Evolutionary conservation across 768 basidiomycete species (phyloP).

Genomic region (Hypsizygus marmoreus): DNA sequence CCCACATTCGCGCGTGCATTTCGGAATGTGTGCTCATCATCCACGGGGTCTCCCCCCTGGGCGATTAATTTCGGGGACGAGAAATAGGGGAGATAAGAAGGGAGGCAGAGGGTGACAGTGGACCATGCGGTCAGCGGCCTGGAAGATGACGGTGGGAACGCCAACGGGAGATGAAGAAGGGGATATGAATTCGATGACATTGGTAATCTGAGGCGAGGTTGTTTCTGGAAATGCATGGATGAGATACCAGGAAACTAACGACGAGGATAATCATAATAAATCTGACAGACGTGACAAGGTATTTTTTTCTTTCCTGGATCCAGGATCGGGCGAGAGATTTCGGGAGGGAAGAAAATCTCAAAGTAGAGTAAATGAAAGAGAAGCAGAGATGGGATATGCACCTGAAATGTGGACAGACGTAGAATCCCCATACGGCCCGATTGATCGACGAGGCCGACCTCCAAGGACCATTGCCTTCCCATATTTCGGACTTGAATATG

Average conservation of each 20-base stretch:
- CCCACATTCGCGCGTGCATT: constrained; percentile 18
- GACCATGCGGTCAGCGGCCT: constrained; percentile 70
- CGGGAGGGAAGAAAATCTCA: constrained; percentile 5
- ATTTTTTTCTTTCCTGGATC: no score
- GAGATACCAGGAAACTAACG: background rate
- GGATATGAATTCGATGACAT: constrained; percentile 40
- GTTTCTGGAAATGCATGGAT: constrained; percentile 42
- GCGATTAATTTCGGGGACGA: constrained; percentile 43
- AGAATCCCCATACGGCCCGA: constrained; percentile 58
- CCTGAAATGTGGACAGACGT: constrained; percentile 82
- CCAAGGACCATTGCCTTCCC: constrained; percentile 71
- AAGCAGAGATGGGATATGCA: constrained; percentile 29
- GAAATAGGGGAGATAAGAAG: constrained; percentile 63
- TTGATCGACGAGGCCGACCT: constrained; percentile 73
- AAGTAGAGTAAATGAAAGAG: constrained; percentile 1
- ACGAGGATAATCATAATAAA: background rate
- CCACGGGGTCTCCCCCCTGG: constrained; percentile 22
- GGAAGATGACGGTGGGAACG: constrained; percentile 58
- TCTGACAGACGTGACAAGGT: no score
- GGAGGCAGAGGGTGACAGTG: constrained; percentile 62
- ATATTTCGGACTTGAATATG: constrained; percentile 75
- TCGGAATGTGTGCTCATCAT: constrained; percentile 15
- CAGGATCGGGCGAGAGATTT: constrained; percentile 4
- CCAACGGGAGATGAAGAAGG: constrained; percentile 70
- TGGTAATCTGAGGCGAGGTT: constrained; percentile 49